Evolutionary conservation across 176 grass and related monocot genomes (phyloP).

Genomic region (Zoysia pacifica): DNA sequence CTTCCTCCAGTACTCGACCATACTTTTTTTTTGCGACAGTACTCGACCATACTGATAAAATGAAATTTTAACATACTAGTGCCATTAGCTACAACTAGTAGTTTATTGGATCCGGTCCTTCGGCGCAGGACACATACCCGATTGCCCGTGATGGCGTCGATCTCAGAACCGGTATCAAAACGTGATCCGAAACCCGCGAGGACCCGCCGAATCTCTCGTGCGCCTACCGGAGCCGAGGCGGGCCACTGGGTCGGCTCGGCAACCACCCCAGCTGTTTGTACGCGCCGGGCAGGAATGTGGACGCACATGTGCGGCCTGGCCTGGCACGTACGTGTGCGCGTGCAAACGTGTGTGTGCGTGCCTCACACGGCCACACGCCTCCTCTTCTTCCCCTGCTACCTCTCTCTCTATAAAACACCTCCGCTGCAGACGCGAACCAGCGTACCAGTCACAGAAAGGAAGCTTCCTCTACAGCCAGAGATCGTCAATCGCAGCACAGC

Average conservation of each 20-base stretch:
- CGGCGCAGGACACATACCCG: too few species aligned
- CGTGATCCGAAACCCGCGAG: background rate
- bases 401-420: constrained; percentile 40
- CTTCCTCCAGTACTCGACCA: background rate
- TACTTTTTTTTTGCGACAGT: too few species aligned
- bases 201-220: background rate
- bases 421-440: background rate
- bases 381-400: background rate
- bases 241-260: constrained; percentile 42
- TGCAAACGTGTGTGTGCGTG: too few species aligned
- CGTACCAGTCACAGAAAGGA: constrained; percentile 1
- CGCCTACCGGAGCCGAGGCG: background rate
- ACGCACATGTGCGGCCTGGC: constrained; percentile 15
- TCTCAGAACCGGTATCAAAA: too few species aligned
- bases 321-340: background rate
- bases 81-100: too few species aligned
- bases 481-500: background rate
- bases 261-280: constrained; percentile 40
- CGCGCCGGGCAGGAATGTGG: background rate
- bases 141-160: too few species aligned
- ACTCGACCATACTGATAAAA: too few species aligned
- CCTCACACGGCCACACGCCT: constrained; percentile 28
- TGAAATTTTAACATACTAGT: too few species aligned
- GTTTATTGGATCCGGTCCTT: too few species aligned
- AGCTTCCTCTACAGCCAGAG: background rate